Evolutionary conservation across 768 basidiomycete genomes (phyloP).

Genomic region (Trametes meyenii): DNA sequence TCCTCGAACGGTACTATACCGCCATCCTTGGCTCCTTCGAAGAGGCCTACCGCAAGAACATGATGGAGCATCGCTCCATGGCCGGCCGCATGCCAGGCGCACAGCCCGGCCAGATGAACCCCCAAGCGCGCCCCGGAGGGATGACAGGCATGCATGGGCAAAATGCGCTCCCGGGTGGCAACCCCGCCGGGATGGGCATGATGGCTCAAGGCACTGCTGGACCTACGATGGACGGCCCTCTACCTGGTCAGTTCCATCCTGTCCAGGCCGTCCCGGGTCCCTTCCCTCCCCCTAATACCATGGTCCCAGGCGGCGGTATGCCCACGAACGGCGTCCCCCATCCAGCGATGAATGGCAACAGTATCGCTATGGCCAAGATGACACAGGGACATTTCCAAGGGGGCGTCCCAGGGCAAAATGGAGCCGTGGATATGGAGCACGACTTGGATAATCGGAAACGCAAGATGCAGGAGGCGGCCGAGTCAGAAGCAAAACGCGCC

Average conservation of each 20-base stretch:
- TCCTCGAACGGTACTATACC: constrained; percentile 63
- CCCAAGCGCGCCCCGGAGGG: constrained; percentile 18
- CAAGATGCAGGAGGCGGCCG: constrained; percentile 63
- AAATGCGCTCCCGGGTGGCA: not conserved
- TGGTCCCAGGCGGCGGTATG: constrained; percentile 17
- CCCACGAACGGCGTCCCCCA: constrained; percentile 1
- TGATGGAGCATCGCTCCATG: constrained; percentile 53
- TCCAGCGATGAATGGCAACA: constrained; percentile 15
- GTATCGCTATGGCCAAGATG: constrained; percentile 13
- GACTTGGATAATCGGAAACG: constrained; percentile 72
- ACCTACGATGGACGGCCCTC: constrained; percentile 11
- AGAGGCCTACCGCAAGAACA: constrained; percentile 63
- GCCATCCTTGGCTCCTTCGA: constrained; percentile 72
- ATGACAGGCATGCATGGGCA: constrained; percentile 26
- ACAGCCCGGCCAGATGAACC: constrained; percentile 23
- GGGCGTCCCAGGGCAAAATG: constrained; percentile 3
- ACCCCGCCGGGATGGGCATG: constrained; percentile 15
- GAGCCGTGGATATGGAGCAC: constrained; percentile 46
- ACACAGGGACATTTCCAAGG: constrained; percentile 3
- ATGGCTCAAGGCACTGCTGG: constrained; percentile 13
- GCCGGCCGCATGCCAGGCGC: constrained; percentile 35
- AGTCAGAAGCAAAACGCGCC: constrained; percentile 67
- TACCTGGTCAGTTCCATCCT: constrained; percentile 21
- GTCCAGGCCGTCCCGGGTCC: constrained; percentile 7
- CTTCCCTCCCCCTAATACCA: constrained; percentile 9